Percentiles rank a stretch among this genome's conserved stretches.
phyloP scores from a whole-genome alignment of 306 rosid species.

The Boehmeria nivea region DNA sequence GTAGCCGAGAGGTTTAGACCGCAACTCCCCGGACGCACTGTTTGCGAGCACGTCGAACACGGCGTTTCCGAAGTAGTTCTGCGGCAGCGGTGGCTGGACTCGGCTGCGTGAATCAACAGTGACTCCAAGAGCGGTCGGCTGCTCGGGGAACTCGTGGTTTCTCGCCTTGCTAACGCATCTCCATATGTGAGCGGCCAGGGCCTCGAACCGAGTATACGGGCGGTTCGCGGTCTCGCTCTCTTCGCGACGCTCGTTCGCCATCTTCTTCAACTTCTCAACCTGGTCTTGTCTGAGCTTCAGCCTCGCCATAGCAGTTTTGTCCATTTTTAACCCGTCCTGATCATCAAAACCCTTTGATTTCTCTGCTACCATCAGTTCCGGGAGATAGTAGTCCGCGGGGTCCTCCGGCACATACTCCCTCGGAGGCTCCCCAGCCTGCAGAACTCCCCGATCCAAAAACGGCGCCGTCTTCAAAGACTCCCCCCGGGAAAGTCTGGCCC shows the following conservation, averaged over 20 bases:
- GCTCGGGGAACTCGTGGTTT: constrained; percentile 23
- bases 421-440: too few relatives aligned
- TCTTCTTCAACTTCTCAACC: constrained; percentile 32
- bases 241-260: constrained; percentile 25
- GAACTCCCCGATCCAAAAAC: background rate
- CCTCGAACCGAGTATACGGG: too few relatives aligned
- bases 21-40: constrained; percentile 41
- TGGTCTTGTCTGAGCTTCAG: constrained; percentile 30
- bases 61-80: too few relatives aligned
- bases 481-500: constrained; percentile 22
- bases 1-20: constrained; percentile 44
- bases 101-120: too few relatives aligned
- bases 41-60: constrained; percentile 38
- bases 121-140: constrained; percentile 26
- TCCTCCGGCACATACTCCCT: too few relatives aligned
- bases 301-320: too few relatives aligned
- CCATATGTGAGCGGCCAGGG: constrained; percentile 28
- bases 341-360: too few relatives aligned
- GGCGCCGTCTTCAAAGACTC: constrained; percentile 38
- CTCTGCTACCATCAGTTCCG: too few relatives aligned
- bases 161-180: constrained; percentile 53
- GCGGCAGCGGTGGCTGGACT: too few relatives aligned
- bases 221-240: constrained; percentile 22
- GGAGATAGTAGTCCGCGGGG: too few relatives aligned
- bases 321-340: too few relatives aligned